phyloP scores from a whole-genome alignment of 768 basidiomycete genomes.

The Kockovaella imperatae region DNA sequence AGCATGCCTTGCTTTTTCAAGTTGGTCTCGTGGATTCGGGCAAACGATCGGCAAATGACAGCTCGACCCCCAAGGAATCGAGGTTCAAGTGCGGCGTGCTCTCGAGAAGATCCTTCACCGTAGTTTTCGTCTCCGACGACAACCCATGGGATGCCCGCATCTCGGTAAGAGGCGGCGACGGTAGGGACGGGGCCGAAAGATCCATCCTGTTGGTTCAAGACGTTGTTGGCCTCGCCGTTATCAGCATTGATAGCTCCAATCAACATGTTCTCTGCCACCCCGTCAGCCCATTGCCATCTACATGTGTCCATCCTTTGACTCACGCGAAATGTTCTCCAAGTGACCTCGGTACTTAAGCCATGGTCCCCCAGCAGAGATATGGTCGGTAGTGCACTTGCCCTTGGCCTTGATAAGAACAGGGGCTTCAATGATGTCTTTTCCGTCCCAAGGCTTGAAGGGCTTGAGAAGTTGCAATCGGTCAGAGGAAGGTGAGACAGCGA shows the following conservation, averaged over 20 bases:
- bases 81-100: conserved; percentile 61
- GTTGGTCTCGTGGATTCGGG: conserved; percentile 75
- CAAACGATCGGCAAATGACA: conserved; percentile 92
- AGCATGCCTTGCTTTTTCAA: conserved; percentile 97
- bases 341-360: conserved; percentile 99
- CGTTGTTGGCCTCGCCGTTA: conserved; percentile 89
- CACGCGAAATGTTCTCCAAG: conserved; percentile 95
- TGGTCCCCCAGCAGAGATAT: conserved; percentile 92
- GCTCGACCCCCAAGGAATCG: conserved; percentile 60
- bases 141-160: conserved; percentile 85
- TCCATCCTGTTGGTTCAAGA: conserved; percentile 75
- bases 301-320: too few relatives aligned
- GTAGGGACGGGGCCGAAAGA: conserved; percentile 76
- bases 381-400: conserved; percentile 98
- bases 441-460: conserved; percentile 87
- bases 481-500: conserved; percentile 72
- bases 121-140: conserved; percentile 78
- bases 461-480: conserved; percentile 83
- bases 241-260: conserved; percentile 94
- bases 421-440: conserved; percentile 76
- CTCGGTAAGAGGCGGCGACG: conserved; percentile 78
- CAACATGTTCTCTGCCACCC: conserved; percentile 94
- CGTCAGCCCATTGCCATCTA: too few relatives aligned
- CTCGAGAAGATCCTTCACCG: conserved; percentile 95
- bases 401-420: conserved; percentile 94